Evolutionary conservation across 495 filamentous ascomycete genomes (phyloP), one percentile per base, ranked within the genome.

Genomic region (Neurospora sublineolata): DNA sequence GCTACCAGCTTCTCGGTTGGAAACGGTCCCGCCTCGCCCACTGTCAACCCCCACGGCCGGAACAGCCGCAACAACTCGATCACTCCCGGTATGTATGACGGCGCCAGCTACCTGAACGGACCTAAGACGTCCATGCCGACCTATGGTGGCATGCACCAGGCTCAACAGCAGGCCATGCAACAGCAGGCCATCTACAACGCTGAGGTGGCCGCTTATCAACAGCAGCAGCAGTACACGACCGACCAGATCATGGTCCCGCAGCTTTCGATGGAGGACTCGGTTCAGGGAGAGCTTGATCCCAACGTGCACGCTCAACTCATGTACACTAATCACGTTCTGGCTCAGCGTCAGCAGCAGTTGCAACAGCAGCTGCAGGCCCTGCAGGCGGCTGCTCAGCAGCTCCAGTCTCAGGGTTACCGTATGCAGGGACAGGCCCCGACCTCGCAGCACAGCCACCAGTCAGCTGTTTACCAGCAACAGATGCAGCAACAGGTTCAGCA

Each of bases 191-290:
- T 60, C 5, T 60, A 60, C 52, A 60, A 33, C 23, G 52, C 52
- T 14, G 52, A 60, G 27, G 52, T 60, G 20, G 52, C 52, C 23
- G 52, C 52, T 27, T 60, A 60, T 30, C 77, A 72, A 23, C 78
- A 75, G 64, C 82, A 83, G 76, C 84, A 82, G 69, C 86, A 86
- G 67, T 86, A 84, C 77, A 84, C 84, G 9, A 72, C 93, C 27
- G 93, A 97, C 76, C 93, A 97, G 82, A 87, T 95, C 68, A 85
- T 97, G 64, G 94, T 93, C 16, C 93, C 94, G 60, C 86, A 90
- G 72, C 81, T 97, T 73, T 86, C 91, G 77, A 84, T 93, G 38
- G 86, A 88, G 70, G 89, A 91, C 73, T 84, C 86, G 40, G 86
- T 86, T 64, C 84, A 86, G 73, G 86, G 88, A 36, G 84, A 89